Base-by-base conservation (phyloP, 2,329 filamentous ascomycete species). In the Fusarium xyrophilum region DNA sequence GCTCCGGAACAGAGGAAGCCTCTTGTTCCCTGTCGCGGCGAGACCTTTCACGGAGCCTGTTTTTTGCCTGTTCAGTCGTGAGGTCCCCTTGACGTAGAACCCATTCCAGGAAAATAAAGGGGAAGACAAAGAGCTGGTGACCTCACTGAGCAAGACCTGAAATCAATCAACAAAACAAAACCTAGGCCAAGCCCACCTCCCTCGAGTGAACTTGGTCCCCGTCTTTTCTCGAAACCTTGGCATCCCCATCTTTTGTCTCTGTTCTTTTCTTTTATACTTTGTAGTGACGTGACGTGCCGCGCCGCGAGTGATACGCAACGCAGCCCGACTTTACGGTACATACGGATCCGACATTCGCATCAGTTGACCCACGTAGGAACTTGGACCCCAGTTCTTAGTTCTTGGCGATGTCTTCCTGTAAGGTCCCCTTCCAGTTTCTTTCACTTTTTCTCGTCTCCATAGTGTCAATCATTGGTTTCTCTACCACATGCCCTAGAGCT, bases 331-430 rank as follows among this genome's bases (percentile, higher is more conserved):
- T 47, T 33, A 47, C 44, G 44, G 44, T 36, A 50, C 30, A 25
- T 35, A 35, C 46, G 46, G 46, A 25, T n/a, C n/a, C n/a, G n/a
- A 59, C 47, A 50, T 51, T 39, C 27, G 40, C 35, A 54, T 46
- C 23, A 25, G 32, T 43, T 39, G 63, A 67, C 55, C 63, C 54
- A 60, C 48, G 55, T 38, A 32, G 30, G 39, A 51, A 65, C 33
- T 47, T 55, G 36, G 62, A 63, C 60, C 60, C 60, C 40, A 65
- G 63, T 60, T 61, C 67, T 70, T 65, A 65, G 63, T 60, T 61
- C 67, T 70, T 65, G 69, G 62, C 65, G 58, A 71, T 69, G 68
- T 63, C 68, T 69, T 59, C 67, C 42, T 70, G 67, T 70, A 70
- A 58, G 67, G 19, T 54, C 67, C 39, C 55, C 56, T 66, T 66